Evolutionary conservation across 2,329 filamentous ascomycete genomes (phyloP), one percentile per base, ranked within the genome.

Genomic region (Aspergillus persii): DNA sequence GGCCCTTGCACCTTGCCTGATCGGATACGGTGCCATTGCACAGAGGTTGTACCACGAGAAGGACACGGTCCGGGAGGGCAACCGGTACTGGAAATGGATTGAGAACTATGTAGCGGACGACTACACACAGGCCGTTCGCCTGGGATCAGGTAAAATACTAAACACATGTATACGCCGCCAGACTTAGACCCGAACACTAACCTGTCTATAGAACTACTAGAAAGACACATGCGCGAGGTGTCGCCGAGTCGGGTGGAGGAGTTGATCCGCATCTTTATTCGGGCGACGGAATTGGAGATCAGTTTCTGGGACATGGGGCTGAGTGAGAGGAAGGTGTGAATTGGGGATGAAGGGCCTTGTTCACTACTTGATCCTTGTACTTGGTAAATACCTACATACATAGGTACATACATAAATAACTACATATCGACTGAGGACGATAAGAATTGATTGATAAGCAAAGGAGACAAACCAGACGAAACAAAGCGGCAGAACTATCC

Each of bases 21-120:
- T 97, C n/a, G 94, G 94, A 47, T 97, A 98, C 73, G 89, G 89
- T 8, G 85, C 86, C 57, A 90, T 96, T 60, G 94, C 91, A 5
- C 82, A 83, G 68, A 84, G 91, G 68, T 80, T 96, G 3, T 82
- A 87, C 66, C 80, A 80, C 12, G 87, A 90, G 61, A 77, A 83
- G 52, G 80, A 79, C n/a, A 89, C 86, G 39, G 68, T 79, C 52
- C 81, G 82, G 44, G 81, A 89, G 11, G 85, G 80, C 0, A 96
- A 94, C 72, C 81, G 78, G 18, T 98, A 96, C 78, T 95, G 90
- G 89, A 84, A 87, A 50, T 98, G 94, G 94, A 91, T 98, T 65
- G 82, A 93, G 71, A 96, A 91, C 69, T 98, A 97, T 71, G 85
- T 90, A 15, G 89, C 88, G 2, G 87, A 91, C 0, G 90, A 95